phyloP scores from a whole-genome alignment of 176 grass and related monocot genomes.

The Phragmites australis region DNA sequence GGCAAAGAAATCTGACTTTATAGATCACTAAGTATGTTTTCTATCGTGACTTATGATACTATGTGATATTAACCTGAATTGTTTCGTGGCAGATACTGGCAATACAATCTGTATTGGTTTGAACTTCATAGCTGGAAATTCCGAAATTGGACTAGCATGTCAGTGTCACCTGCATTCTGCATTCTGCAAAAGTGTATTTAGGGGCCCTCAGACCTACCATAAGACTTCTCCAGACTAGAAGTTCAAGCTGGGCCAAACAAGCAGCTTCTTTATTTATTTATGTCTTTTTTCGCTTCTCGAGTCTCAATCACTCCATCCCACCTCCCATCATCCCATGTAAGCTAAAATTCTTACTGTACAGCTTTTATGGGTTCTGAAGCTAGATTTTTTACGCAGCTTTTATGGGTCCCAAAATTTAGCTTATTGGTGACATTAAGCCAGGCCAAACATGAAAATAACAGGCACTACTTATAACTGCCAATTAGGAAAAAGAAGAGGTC shows the following conservation, averaged over 20 bases:
- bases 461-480: background rate
- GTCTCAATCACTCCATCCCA: background rate
- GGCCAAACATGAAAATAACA: background rate
- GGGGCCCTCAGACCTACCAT: background rate
- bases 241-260: background rate
- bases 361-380: background rate
- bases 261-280: background rate
- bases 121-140: background rate
- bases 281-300: background rate
- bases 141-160: background rate
- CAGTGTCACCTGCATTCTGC: background rate
- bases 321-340: background rate
- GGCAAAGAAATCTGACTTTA: background rate
- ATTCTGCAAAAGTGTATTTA: background rate
- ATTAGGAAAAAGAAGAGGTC: no score
- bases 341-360: background rate
- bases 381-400: background rate
- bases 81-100: background rate
- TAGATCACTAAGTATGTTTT: background rate
- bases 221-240: background rate
- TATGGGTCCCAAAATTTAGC: background rate
- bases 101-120: background rate
- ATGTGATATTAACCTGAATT: slow-evolving; percentile 4
- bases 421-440: background rate
- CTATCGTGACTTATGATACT: background rate